Conservation (phyloP, 2,329 filamentous ascomycete species). For the Fusarium euwallaceae region DNA sequence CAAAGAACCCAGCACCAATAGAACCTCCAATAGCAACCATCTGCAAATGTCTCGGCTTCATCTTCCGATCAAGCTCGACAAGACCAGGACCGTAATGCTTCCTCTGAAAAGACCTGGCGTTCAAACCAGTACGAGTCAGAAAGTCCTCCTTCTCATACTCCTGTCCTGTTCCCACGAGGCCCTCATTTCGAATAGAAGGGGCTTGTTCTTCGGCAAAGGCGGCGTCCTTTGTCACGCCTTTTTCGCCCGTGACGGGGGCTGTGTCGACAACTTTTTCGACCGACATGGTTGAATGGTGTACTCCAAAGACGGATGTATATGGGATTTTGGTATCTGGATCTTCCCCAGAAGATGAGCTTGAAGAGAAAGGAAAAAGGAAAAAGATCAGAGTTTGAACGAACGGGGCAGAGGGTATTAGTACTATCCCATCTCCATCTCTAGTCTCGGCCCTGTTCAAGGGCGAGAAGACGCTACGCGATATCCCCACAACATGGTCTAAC, state of each 20-base stretch:
- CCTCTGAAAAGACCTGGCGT: constrained; percentile 36
- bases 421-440: constrained; percentile 4
- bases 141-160: constrained; percentile 43
- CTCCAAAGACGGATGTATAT: neutral
- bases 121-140: constrained; percentile 45
- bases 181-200: constrained; percentile 8
- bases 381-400: constrained; percentile 12
- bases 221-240: constrained; percentile 9
- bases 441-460: constrained; percentile 26
- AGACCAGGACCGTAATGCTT: constrained; percentile 43
- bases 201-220: constrained; percentile 13
- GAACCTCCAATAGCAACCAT: constrained; percentile 74
- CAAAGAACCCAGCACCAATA: constrained; percentile 74
- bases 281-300: constrained; percentile 10
- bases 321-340: neutral
- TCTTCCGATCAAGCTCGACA: constrained; percentile 58
- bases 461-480: constrained; percentile 17
- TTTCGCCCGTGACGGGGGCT: constrained; percentile 17
- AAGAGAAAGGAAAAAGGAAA: constrained; percentile 3
- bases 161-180: constrained; percentile 20
- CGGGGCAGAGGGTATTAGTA: constrained; percentile 32
- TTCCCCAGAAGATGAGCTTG: neutral
- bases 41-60: constrained; percentile 70
- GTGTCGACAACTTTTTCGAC: constrained; percentile 24
- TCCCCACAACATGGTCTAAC: constrained; percentile 25